Percentiles rank a stretch among this genome's conserved stretches.
These are phyloP conservation scores for Penicillium olsonii DNA, from an alignment of 2,329 filamentous ascomycete genomes.

Conservation along the genomic window DNA sequence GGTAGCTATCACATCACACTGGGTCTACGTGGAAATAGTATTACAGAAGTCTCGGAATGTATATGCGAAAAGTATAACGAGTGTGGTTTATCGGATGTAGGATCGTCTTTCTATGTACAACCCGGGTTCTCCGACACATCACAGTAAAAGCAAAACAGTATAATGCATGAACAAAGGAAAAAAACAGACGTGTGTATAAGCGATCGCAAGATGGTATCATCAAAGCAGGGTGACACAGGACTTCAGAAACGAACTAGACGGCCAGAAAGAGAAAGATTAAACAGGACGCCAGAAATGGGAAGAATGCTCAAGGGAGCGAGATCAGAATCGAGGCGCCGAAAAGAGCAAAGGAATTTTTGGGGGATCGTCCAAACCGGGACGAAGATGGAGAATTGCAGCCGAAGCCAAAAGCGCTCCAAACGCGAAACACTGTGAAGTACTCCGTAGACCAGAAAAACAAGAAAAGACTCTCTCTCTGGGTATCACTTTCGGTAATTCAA, in stretches of 20 bases:
- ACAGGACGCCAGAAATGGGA: conserved; percentile 29
- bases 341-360: conserved; percentile 19
- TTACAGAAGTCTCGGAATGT: background rate
- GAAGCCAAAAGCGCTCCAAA: conserved; percentile 38
- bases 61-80: conserved; percentile 6
- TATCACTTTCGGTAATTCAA: conserved; percentile 9
- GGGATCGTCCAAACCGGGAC: conserved; percentile 10
- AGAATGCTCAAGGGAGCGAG: conserved; percentile 26
- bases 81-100: conserved; percentile 20
- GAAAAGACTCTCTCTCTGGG: conserved; percentile 18
- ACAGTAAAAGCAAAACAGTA: background rate
- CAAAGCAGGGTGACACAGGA: conserved; percentile 34
- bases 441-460: conserved; percentile 14
- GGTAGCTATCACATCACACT: conserved; percentile 12
- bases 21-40: conserved; percentile 7
- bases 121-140: conserved; percentile 19
- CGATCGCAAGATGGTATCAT: conserved; percentile 42
- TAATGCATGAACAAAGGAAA: conserved; percentile 12
- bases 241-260: conserved; percentile 18
- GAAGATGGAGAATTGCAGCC: conserved; percentile 20
- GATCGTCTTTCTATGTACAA: conserved; percentile 25
- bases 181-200: conserved; percentile 9
- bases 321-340: conserved; percentile 23
- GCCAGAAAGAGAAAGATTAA: conserved; percentile 15
- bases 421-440: conserved; percentile 31